Evolutionary conservation across 202 grass and related monocot species (phyloP), one percentile per base, ranked within the genome.

Genomic region (Carex sylvatica): DNA sequence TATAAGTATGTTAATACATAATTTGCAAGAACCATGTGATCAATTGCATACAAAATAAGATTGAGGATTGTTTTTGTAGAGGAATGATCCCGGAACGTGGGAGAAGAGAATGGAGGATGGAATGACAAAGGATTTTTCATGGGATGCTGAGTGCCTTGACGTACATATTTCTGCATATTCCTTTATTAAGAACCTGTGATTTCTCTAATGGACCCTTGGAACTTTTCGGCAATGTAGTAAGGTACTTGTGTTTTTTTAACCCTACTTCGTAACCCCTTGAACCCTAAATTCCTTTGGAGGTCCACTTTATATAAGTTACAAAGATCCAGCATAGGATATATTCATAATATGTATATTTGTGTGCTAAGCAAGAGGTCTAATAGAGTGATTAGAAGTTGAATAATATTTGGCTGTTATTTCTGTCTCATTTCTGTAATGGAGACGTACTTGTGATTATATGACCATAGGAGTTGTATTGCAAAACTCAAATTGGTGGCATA

Each of bases 121-220:
- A 47, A 78, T 93, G 73, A 44, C n/a, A 59, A 89, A 87, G 53
- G 61, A 86, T 82, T 85, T 89, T 58, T 85, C 82, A 68, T 85
- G 85, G 87, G 85, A 89, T 13, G 18, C 84, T 10, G 80, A 87
- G 53, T 93, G 88, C 74, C 80, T 85, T 66, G 83, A 84, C 46
- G 54, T 89, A 82, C 89, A 93, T 76, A 77, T 61, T 74, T 76
- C 84, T 13, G 85, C 85, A 30, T 89, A 91, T 84, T 88, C 82
- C 69, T 82, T 16, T 80, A n/a, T 84, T 65, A 89, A 67, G 74
- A 87, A 87, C 16, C 81, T 85, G 19, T 93, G 55, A 89, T 79
- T 58, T 19, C 22, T 44, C 16, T 46, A 70, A 11, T 70, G 6
- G 18, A 70, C 3, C 35, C 66, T 70, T 3, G 15, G 11, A 74